These are phyloP conservation scores for Jatropha multifida DNA, from an alignment of 441 rosid genomes.

Conservation along the genomic window DNA sequence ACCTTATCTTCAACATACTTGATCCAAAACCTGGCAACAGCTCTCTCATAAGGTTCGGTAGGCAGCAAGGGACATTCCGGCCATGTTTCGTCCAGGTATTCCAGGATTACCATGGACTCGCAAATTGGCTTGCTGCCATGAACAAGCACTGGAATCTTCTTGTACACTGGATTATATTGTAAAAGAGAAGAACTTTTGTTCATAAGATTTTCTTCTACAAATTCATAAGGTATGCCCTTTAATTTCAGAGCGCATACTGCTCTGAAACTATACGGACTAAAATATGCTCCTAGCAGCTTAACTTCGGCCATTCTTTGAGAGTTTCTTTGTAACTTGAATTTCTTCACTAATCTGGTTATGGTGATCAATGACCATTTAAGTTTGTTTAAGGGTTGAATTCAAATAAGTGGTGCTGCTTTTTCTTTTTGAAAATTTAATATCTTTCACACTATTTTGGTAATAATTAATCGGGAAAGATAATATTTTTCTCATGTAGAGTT, in stretches of 20 bases:
- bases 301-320: not conserved
- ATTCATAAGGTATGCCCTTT: conserved; percentile 28
- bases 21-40: conserved; percentile 40
- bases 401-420: too few species aligned
- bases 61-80: conserved; percentile 41
- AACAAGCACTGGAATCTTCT: conserved; percentile 28
- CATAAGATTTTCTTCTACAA: conserved; percentile 27
- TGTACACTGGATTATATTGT: conserved; percentile 22
- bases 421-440: too few species aligned
- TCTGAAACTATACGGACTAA: conserved; percentile 23
- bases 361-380: too few species aligned
- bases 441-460: too few species aligned
- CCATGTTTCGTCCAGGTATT: conserved; percentile 54
- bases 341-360: too few species aligned
- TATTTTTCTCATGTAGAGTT: too few species aligned
- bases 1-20: conserved; percentile 39
- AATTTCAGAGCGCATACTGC: conserved; percentile 25
- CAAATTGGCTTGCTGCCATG: conserved; percentile 28
- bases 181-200: conserved; percentile 26
- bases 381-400: too few species aligned
- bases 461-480: too few species aligned
- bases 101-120: conserved; percentile 49
- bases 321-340: too few species aligned
- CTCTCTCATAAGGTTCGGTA: conserved; percentile 29
- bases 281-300: conserved; percentile 18